Evolutionary conservation across 2,329 filamentous ascomycete genomes (phyloP), one percentile per base, ranked within the genome.

Genomic region (Geosmithia flava): DNA sequence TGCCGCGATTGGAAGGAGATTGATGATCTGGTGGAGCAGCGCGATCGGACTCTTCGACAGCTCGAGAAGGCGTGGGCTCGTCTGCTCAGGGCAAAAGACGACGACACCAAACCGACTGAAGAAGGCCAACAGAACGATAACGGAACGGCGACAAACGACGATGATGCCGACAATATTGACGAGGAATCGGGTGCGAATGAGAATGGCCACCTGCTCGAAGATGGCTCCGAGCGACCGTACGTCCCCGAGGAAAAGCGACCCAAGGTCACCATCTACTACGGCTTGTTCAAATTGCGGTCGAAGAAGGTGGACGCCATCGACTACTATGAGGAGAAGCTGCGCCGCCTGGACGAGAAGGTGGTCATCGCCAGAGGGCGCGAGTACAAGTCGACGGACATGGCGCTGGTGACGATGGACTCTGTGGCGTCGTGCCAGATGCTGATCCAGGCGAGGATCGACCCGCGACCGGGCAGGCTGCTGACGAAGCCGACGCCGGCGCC

Each of bases 391-490:
- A 90, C 83, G 1, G 84, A 91, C 45, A 76, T 94, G 51, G 94
- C 94, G 1, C 96, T 98, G 63, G 87, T 98, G 40, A 97, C 93
- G 0, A 94, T 98, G 88, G 87, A 96, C 67, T 93, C 88, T 3
- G 93, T 95, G 46, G 87, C 90, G 15, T 84, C 90, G 30, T 83
- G 80, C 55, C 93, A 98, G 68, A 95, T 97, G 89, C 87, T 90
- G 20, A 87, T 95, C 42, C 93, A 98, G 65, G 90, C 93, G 3
- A 83, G 95, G 11, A 80, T 98, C 47, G 91, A 97, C 59, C 89
- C 93, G 3, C 83, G 86, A 11, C 93, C 94, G 0, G 83, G 90
- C 50, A 84, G 86, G 51, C 75, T 98, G 6, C 71, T 95, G 48
- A 90, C 91, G 8, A 90, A 88, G 51, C 76, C 85, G 27, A 90